Conservation (phyloP, 1,139 yeast genomes). For the Pichia sp. region DNA sequence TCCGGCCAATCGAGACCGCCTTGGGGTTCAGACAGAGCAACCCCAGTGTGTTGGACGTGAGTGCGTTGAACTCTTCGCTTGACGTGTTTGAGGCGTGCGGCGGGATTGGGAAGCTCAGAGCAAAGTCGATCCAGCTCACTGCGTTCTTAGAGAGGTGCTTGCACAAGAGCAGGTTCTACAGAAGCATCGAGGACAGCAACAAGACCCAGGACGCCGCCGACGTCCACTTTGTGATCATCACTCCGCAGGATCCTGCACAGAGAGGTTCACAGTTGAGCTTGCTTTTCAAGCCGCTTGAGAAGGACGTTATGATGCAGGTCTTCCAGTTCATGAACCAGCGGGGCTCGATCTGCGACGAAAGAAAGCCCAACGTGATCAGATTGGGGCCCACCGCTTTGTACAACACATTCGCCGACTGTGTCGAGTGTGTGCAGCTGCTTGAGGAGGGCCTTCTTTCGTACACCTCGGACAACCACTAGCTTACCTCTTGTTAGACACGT, state of each 20-base stretch:
- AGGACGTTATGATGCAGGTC: conserved; percentile 62
- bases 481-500: no score
- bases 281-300: conserved; percentile 51
- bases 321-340: conserved; percentile 43
- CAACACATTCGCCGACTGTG: conserved; percentile 68
- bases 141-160: conserved; percentile 49
- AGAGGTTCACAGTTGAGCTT: conserved; percentile 84
- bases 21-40: conserved; percentile 88
- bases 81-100: conserved; percentile 59
- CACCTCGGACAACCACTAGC: neutral
- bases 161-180: conserved; percentile 41
- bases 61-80: conserved; percentile 62
- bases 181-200: conserved; percentile 29
- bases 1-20: conserved; percentile 79
- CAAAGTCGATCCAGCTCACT: conserved; percentile 57
- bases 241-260: conserved; percentile 54
- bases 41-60: conserved; percentile 82
- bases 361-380: conserved; percentile 84
- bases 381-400: conserved; percentile 82
- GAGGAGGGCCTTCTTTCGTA: conserved; percentile 31
- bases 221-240: conserved; percentile 59
- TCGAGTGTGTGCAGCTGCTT: conserved; percentile 42
- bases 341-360: conserved; percentile 81
- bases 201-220: conserved; percentile 6
- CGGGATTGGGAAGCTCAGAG: conserved; percentile 55